A percentile compares a stretch with the other conserved stretches of the same genome.
These are phyloP conservation scores for Dalbergia oliveri DNA, from an alignment of 306 rosid genomes.

Conservation along the genomic window DNA sequence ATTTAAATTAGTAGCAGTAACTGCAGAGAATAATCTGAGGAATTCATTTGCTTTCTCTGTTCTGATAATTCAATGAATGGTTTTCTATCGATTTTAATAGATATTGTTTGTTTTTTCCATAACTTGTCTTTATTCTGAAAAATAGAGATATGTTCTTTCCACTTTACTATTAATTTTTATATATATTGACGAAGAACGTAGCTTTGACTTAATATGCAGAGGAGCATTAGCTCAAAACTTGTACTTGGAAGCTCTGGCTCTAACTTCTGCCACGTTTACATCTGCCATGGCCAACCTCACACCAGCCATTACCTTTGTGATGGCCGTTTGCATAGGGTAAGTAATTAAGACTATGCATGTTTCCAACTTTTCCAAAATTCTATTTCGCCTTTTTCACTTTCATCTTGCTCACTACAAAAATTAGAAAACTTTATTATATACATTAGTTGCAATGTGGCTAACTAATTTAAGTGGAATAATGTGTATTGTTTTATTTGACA, in stretches of 20 bases:
- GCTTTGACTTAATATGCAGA: conserved; percentile 41
- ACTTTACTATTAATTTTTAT: not conserved
- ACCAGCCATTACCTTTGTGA: conserved; percentile 71
- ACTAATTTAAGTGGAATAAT: not conserved
- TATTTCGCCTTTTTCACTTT: no score
- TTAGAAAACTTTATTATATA: no score
- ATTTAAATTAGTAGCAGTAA: no score
- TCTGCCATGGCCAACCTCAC: conserved; percentile 68
- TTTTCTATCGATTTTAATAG: no score
- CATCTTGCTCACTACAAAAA: no score
- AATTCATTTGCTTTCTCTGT: no score
- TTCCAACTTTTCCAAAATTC: no score
- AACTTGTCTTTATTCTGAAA: not conserved
- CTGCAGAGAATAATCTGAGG: no score
- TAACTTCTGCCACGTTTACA: conserved; percentile 76
- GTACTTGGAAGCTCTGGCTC: conserved; percentile 56
- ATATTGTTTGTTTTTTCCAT: not conserved
- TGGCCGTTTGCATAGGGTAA: conserved; percentile 66
- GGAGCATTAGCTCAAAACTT: conserved; percentile 70
- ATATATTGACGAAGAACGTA: not conserved
- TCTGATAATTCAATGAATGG: no score
- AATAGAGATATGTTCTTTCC: not conserved
- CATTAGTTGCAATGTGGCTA: not conserved
- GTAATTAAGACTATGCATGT: not conserved
- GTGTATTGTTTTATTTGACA: not conserved